Base-by-base conservation (phyloP, 2,329 filamentous ascomycete genomes). In the Penicillium capsulatum region DNA sequence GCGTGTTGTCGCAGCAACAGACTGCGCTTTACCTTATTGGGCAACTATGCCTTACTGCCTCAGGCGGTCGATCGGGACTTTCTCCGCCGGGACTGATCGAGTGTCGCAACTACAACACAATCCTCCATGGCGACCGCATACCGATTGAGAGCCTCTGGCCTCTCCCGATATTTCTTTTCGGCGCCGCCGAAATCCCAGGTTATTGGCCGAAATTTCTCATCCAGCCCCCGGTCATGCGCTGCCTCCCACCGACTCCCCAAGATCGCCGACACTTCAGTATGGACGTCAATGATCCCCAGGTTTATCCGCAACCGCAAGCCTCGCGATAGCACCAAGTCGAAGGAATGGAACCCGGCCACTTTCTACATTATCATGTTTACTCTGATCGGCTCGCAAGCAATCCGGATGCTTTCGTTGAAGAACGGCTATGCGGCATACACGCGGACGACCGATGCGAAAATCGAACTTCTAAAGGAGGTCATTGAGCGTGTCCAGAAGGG, bases 341-440 rank as follows among this genome's bases (percentile, higher is more conserved):
- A 78, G 58, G 77, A 80, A 52, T 86, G 83, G 81, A 91, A 91
- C 53, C 85, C 86, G 2, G 84, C 84, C 14, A 89, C 83, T 0
- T 91, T 88, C 58, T 92, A 83, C 63, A 86, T 91, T 52, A 72
- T 82, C 54, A 86, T 91, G 48, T 89, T 89, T 57, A 72, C 89
- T 28, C 75, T 97, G 48, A 91, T 97, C 49, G 94, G 94, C 3
- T 95, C 88, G 46, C 94, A 96, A 74, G 86, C 91, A 10, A 96
- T 98, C 54, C 86, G 96, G 57, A 86, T 92, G 75, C 83, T 98
- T 58, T 75, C 81, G 24, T 64, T 97, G 55, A 84, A 83, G 55
- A 86, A 85, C 53, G 83, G 90, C 35, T 84, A 82, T 58, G 73
- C 76, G 20, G 79, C 81, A 7, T 90, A 85, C 54, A 79, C 75